Percentiles rank a stretch among this genome's conserved stretches.
phyloP scores from a whole-genome alignment of 1,284 basidiomycete species.

The Sporisorium graminicola region DNA sequence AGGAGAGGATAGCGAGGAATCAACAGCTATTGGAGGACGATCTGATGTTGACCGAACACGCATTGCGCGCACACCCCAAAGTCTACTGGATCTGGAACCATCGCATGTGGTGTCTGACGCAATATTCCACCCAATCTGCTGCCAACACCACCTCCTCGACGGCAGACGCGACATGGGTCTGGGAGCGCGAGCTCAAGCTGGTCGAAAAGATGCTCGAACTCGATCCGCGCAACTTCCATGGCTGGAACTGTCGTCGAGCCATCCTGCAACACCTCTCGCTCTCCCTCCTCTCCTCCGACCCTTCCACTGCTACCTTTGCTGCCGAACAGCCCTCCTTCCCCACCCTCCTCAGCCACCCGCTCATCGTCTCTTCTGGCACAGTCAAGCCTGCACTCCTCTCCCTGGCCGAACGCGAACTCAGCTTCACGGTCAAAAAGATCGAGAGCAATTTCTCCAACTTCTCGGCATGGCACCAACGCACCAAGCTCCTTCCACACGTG shows the following conservation, averaged over 20 bases:
- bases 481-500: slow-evolving; percentile 80
- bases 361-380: not conserved
- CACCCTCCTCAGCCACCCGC: slow-evolving; percentile 10
- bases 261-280: slow-evolving; percentile 56
- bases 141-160: not conserved
- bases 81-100: slow-evolving; percentile 70
- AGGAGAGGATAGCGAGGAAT: slow-evolving; percentile 9
- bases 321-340: slow-evolving; percentile 13
- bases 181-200: slow-evolving; percentile 60
- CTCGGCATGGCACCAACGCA: slow-evolving; percentile 97
- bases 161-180: slow-evolving; percentile 31
- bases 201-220: slow-evolving; percentile 67
- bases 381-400: slow-evolving; percentile 22
- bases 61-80: slow-evolving; percentile 65
- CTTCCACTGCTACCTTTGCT: not conserved
- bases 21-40: slow-evolving; percentile 52
- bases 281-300: slow-evolving; percentile 15
- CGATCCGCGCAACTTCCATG: slow-evolving; percentile 66
- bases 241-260: slow-evolving; percentile 66
- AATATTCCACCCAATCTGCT: slow-evolving; percentile 23
- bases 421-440: slow-evolving; percentile 84
- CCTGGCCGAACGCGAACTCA: slow-evolving; percentile 54
- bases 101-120: slow-evolving; percentile 64
- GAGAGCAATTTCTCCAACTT: slow-evolving; percentile 96
- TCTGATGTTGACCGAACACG: slow-evolving; percentile 61